Base-by-base conservation (phyloP, 2,329 filamentous ascomycete genomes). In the Fusarium guadeloupense region DNA sequence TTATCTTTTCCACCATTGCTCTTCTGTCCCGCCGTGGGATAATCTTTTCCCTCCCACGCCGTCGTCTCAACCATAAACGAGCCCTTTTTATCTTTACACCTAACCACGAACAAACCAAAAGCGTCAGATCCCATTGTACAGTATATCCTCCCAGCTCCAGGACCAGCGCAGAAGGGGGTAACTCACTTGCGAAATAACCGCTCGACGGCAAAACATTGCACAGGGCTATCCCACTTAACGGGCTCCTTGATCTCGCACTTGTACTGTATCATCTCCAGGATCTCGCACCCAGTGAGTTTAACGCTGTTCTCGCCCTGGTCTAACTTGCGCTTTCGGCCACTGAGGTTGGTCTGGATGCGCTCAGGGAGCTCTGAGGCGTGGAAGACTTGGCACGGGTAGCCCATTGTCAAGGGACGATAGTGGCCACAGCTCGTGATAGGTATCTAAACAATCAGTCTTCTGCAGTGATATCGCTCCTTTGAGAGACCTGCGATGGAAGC, bases 31-130 rank as follows among this genome's bases (percentile, higher is more conserved):
- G 30, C 39, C 8, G 8, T 20, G 42, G 42, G 40, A 61, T 62
- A 64, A 39, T 63, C 64, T 55, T 69, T 71, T 56, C 73, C 78
- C 74, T 89, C 85, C 86, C 85, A 89, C 37, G 81, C 79, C 12
- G 86, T 89, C 20, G 86, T 89, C 75, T 89, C 86, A 37, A 87
- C 83, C 71, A 78, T 82, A 66, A 89, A 89, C 8, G 54, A 76
- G 5, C 83, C 83, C 13, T 83, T 83, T 65, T 76, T 80, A 72
- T 88, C 85, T 54, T 77, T 76, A 72, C 86, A 89, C 65, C 86
- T 89, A 70, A 70, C 31, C 60, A 57, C 57, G n/a, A 42, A n/a
- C n/a, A 26, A 30, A 41, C 20, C 5, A 31, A 33, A 26, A 35
- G 26, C 30, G 40, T 64, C 30, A 58, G 51, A 43, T 16, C n/a